These are phyloP conservation scores for Claviceps pusilla DNA, from an alignment of 2,329 filamentous ascomycete genomes.

Conservation along the genomic window DNA sequence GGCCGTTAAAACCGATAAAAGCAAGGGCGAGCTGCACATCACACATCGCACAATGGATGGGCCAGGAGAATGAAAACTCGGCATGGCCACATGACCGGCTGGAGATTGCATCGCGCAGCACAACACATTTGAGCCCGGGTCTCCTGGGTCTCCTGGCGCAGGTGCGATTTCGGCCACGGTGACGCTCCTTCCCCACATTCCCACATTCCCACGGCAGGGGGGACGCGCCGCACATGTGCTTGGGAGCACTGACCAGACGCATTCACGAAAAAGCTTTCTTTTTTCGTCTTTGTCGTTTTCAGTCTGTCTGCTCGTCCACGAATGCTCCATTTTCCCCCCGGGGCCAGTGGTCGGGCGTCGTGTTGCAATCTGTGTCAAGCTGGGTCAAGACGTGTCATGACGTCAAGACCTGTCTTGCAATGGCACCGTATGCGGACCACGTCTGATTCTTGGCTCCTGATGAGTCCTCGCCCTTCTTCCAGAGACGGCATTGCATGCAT, in stretches of 20 bases:
- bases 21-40: too few relatives aligned
- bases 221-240: not conserved
- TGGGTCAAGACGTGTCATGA: too few relatives aligned
- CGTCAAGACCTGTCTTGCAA: too few relatives aligned
- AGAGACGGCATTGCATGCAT: not conserved
- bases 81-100: slow-evolving; percentile 7
- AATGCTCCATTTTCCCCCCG: too few relatives aligned
- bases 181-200: too few relatives aligned
- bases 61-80: slow-evolving; percentile 5
- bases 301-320: too few relatives aligned
- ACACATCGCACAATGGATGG: not conserved
- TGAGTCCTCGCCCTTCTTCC: not conserved
- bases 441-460: not conserved
- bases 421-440: not conserved
- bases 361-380: too few relatives aligned
- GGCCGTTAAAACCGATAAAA: too few relatives aligned
- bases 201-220: too few relatives aligned
- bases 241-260: not conserved
- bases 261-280: too few relatives aligned
- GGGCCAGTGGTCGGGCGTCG: too few relatives aligned
- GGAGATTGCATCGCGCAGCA: slow-evolving; percentile 5
- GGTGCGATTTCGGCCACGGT: not conserved
- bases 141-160: not conserved
- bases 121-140: not conserved
- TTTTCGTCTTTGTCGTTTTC: too few relatives aligned